These are phyloP conservation scores for Penicillium sp. DNA, from an alignment of 2,329 filamentous ascomycete genomes.

Conservation along the genomic window DNA sequence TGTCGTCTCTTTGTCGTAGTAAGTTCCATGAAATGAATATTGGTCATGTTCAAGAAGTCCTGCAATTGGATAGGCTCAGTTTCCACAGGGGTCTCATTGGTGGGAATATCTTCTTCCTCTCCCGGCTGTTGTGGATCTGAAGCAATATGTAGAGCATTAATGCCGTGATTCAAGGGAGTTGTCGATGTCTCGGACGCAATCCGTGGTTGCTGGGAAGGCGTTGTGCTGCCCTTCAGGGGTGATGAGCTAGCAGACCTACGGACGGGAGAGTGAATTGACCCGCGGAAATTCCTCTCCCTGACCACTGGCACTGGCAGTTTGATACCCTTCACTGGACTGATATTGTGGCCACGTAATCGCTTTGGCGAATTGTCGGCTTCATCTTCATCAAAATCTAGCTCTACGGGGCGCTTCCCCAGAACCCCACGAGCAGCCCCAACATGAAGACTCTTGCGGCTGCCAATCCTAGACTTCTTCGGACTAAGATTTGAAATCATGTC, in stretches of 20 bases:
- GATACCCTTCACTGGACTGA: slow-evolving; percentile 74
- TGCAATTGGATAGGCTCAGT: slow-evolving; percentile 74
- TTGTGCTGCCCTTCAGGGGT: slow-evolving; percentile 46
- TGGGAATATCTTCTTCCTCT: slow-evolving; percentile 47
- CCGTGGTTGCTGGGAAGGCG: slow-evolving; percentile 48
- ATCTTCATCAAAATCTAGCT: slow-evolving; percentile 66
- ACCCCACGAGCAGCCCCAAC: slow-evolving; percentile 72
- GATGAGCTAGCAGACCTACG: slow-evolving; percentile 39
- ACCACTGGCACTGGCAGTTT: slow-evolving; percentile 67
- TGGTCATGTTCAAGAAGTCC: slow-evolving; percentile 91
- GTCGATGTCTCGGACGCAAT: slow-evolving; percentile 43
- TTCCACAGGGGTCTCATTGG: slow-evolving; percentile 48
- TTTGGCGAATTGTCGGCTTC: slow-evolving; percentile 59
- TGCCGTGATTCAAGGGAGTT: slow-evolving; percentile 35
- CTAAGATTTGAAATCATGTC: slow-evolving; percentile 77
- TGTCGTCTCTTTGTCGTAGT: slow-evolving; percentile 93
- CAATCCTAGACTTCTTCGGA: slow-evolving; percentile 68
- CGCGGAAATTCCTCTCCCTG: slow-evolving; percentile 65
- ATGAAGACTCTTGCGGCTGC: slow-evolving; percentile 72
- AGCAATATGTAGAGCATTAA: slow-evolving; percentile 23
- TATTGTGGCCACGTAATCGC: slow-evolving; percentile 67
- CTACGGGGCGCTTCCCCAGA: slow-evolving; percentile 70
- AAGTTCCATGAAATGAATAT: slow-evolving; percentile 96
- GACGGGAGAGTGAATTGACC: slow-evolving; percentile 51
- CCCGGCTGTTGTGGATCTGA: slow-evolving; percentile 41